These are phyloP conservation scores for Boletus smithii DNA, from an alignment of 1,284 basidiomycete species.

Conservation along the genomic window DNA sequence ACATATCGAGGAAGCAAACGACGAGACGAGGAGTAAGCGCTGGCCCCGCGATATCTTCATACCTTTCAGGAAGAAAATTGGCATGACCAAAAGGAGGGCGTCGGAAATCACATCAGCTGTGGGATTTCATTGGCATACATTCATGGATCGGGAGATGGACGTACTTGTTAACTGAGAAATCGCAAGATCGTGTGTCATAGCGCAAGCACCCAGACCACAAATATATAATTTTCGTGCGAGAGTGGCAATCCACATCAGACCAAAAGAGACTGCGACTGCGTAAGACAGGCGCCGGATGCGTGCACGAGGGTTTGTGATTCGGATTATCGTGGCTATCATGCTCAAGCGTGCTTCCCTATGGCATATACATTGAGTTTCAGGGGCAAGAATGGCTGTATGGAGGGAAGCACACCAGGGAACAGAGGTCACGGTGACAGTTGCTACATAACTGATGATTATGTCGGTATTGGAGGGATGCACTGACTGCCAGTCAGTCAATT, in stretches of 20 bases:
- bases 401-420: conserved; percentile 14
- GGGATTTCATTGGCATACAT: not conserved
- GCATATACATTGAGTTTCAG: not conserved
- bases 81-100: conserved; percentile 8
- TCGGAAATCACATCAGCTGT: conserved; percentile 32
- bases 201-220: conserved; percentile 6
- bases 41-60: conserved; percentile 14
- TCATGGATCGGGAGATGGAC: not conserved
- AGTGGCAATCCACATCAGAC: conserved; percentile 14
- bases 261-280: conserved; percentile 11
- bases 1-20: conserved; percentile 22
- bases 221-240: conserved; percentile 11
- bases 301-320: conserved; percentile 8
- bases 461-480: not conserved
- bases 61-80: conserved; percentile 16
- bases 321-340: conserved; percentile 14
- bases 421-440: conserved; percentile 1
- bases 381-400: not conserved
- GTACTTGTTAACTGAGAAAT: conserved; percentile 17
- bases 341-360: conserved; percentile 19
- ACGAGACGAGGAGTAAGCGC: conserved; percentile 14
- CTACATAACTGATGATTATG: conserved; percentile 4
- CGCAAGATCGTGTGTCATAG: not conserved
- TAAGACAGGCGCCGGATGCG: not conserved
- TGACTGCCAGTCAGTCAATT: not conserved